Evolutionary conservation across 1,139 yeast species (phyloP).

Genomic region (Magnusiomyces clavatus): DNA sequence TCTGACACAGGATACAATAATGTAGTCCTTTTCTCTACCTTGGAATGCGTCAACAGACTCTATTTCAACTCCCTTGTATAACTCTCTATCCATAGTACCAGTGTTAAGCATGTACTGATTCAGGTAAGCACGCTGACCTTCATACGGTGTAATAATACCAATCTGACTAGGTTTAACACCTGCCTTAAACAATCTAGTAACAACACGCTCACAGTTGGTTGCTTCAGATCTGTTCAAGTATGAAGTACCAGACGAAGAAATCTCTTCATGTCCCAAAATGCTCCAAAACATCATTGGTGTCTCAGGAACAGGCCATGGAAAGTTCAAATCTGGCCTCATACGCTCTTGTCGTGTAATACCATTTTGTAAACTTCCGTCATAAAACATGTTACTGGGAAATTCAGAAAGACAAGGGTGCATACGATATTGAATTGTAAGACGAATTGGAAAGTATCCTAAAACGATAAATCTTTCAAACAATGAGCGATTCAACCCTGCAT

Average conservation of each 20-base stretch:
- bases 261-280: constrained; percentile 81
- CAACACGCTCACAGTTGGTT: constrained; percentile 75
- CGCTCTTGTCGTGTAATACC: constrained; percentile 80
- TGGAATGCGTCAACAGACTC: constrained; percentile 95
- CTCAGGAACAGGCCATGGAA: constrained; percentile 85
- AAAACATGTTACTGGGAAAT: constrained; percentile 86
- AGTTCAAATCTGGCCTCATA: constrained; percentile 44
- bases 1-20: constrained; percentile 83
- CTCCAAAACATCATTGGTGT: constrained; percentile 96
- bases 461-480: constrained; percentile 77
- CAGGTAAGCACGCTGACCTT: constrained; percentile 84
- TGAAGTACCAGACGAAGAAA: constrained; percentile 77
- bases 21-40: constrained; percentile 90
- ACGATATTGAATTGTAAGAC: constrained; percentile 88
- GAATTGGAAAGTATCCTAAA: constrained; percentile 78
- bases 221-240: constrained; percentile 86
- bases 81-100: constrained; percentile 54
- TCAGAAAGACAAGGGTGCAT: constrained; percentile 89
- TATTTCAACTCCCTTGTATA: constrained; percentile 71
- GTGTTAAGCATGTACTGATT: constrained; percentile 71
- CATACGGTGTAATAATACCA: constrained; percentile 92
- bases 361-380: constrained; percentile 86
- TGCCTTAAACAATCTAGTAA: constrained; percentile 65
- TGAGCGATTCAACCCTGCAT: constrained; percentile 80
- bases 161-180: constrained; percentile 79